A percentile compares a stretch with the other conserved stretches of the same genome.
phyloP scores from a whole-genome alignment of 768 basidiomycete species.

The Hericium alpestre region DNA sequence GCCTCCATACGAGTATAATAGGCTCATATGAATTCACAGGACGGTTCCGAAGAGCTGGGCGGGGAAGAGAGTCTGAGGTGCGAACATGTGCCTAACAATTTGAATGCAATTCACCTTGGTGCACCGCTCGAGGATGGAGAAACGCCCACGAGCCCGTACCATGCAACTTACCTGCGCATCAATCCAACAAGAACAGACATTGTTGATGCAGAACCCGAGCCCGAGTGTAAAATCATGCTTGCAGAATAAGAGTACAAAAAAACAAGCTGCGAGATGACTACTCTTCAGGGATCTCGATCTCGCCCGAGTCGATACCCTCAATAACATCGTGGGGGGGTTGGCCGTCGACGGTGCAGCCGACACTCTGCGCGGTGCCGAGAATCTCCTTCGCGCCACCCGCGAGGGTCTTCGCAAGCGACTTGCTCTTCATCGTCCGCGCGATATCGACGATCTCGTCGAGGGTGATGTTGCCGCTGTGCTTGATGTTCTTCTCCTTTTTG shows the following conservation, averaged over 20 bases:
- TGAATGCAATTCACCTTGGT: too few relatives aligned
- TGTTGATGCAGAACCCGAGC: too few relatives aligned
- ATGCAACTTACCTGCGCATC: too few relatives aligned
- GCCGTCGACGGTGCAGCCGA: slow-evolving; percentile 95
- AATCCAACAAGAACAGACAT: too few relatives aligned
- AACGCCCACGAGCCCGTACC: too few relatives aligned
- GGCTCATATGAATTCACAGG: too few relatives aligned
- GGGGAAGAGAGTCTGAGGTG: too few relatives aligned
- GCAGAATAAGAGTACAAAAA: not conserved
- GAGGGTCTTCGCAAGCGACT: slow-evolving; percentile 88
- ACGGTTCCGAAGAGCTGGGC: too few relatives aligned
- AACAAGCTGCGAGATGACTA: slow-evolving; percentile 28
- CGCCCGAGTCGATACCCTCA: slow-evolving; percentile 74
- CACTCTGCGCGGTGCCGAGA: slow-evolving; percentile 90
- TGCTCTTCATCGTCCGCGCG: slow-evolving; percentile 90
- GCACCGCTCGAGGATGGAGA: too few relatives aligned
- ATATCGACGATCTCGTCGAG: slow-evolving; percentile 92
- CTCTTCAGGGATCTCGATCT: slow-evolving; percentile 80
- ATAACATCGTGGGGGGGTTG: slow-evolving; percentile 88
- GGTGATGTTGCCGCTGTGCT: slow-evolving; percentile 89
- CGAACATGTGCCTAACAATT: too few relatives aligned
- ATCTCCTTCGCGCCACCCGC: slow-evolving; percentile 93
- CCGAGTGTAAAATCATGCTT: too few relatives aligned
- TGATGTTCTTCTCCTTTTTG: slow-evolving; percentile 99
- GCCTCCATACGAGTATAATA: too few relatives aligned